Evolutionary conservation across 306 rosid genomes (phyloP).

Genomic region (Pyrus communis): DNA sequence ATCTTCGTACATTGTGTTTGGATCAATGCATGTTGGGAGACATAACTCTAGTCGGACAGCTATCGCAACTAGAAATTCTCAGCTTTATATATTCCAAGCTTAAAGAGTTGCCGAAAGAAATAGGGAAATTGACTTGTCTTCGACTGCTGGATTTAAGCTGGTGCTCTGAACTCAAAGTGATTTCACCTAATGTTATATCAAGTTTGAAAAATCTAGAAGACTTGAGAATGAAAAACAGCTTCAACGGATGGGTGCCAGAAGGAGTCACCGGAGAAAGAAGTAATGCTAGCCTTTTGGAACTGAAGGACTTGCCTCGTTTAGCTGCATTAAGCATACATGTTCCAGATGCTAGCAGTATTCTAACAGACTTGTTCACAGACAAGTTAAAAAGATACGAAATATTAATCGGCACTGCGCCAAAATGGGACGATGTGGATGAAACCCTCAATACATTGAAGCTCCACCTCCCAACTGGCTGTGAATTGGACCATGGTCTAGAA

Average conservation of each 20-base stretch:
- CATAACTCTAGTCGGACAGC: constrained; percentile 20
- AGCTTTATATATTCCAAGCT: constrained; percentile 27
- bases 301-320: constrained; percentile 14
- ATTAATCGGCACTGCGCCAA: constrained; percentile 8
- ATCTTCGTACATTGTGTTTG: constrained; percentile 26
- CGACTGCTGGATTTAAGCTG: constrained; percentile 33
- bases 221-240: constrained; percentile 23
- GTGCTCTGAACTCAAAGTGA: constrained; percentile 27
- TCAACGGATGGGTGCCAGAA: constrained; percentile 10
- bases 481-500: constrained; percentile 18
- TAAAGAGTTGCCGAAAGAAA: constrained; percentile 14
- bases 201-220: constrained; percentile 28
- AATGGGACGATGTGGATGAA: not conserved
- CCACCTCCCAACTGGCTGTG: constrained; percentile 1
- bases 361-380: constrained; percentile 9
- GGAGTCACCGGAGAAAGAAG: not conserved
- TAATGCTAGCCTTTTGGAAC: constrained; percentile 20
- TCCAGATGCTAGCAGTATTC: constrained; percentile 2
- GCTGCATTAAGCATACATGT: constrained; percentile 22
- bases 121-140: constrained; percentile 15
- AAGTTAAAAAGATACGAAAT: constrained; percentile 19
- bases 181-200: constrained; percentile 20
- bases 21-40: constrained; percentile 14
- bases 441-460: constrained; percentile 16
- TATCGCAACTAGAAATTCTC: constrained; percentile 29